Evolutionary conservation across 2,329 filamentous ascomycete genomes (phyloP), one percentile per base, ranked within the genome.

Genomic region (Geosmithia flava): DNA sequence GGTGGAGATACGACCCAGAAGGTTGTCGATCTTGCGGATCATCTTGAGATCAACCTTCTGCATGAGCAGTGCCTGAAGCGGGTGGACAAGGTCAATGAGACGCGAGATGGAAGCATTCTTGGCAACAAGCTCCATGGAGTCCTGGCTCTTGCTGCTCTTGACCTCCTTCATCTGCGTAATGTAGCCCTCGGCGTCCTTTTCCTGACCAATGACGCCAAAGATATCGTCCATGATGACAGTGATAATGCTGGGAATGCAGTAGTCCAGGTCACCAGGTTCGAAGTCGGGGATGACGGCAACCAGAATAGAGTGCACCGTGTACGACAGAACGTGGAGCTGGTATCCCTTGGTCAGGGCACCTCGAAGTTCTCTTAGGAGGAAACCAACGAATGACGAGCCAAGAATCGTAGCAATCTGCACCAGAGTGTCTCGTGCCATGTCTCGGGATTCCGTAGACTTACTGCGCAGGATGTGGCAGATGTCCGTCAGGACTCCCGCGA

Each of bases 161-260:
- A 98, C 84, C 67, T 98, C 93, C 65, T 94, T 95, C 83, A 94
- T 96, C 64, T 91, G 86, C 61, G 82, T 95, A 49, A 85, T 83
- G 62, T 98, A 98, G 47, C 90, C 93, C 56, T 96, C 89, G 0
- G 91, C 91, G 57, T 98, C 93, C 65, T 98, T 98, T 60, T 98
- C 91, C 66, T 95, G 86, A 2, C 93, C 93, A 33, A 85, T 85
- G 6, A 81, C 80, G 29, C 94, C 94, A 59, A 98, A 98, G 13
- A 94, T 93, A 60, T 98, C 94, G 58, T 98, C 93, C 87, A 98
- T 93, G 53, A 97, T 83, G 42, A 98, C 80, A 1, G 80, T 76
- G 44, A 94, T 81, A 42, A 97, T 81, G 11, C 84, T 75, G 3
- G 77, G 69, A 8, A 96, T 70, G 58, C 90, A 95, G 60, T 96